Percentiles rank a stretch among this genome's conserved stretches.
Evolutionary conservation across 805 yeast genomes (phyloP).

Genomic region (Candida taoyuanica): DNA sequence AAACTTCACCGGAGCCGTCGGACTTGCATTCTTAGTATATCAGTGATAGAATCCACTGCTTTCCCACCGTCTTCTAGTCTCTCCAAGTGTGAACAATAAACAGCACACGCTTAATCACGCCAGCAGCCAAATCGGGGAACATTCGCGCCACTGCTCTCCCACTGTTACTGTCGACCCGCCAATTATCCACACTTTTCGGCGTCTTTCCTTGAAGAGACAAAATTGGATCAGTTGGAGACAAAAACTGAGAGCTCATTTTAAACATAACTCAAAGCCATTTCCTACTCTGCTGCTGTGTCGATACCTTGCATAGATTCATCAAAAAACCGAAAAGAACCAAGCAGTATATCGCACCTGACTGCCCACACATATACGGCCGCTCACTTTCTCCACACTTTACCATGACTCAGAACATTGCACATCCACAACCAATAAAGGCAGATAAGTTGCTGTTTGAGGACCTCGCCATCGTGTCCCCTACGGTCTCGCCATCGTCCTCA

Average conservation of each 20-base stretch:
- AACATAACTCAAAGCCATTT: no score
- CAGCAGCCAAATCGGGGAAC: conserved; percentile 6
- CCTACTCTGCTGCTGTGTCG: no score
- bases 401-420: conserved; percentile 7
- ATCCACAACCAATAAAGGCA: conserved; percentile 16
- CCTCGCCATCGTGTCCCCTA: conserved; percentile 39
- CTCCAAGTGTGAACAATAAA: no score
- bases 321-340: no score
- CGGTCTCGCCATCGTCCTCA: conserved; percentile 29
- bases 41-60: no score
- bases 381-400: not conserved
- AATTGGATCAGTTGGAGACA: not conserved
- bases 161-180: not conserved
- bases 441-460: conserved; percentile 28
- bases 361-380: no score
- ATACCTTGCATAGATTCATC: no score
- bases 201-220: not conserved
- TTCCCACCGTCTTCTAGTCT: no score
- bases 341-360: no score
- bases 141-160: conserved; percentile 6
- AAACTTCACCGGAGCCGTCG: no score
- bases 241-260: not conserved
- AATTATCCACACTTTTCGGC: conserved; percentile 4
- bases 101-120: not conserved
- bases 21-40: no score